Percentiles rank a stretch among this genome's conserved stretches.
Conservation (phyloP, 2,329 filamentous ascomycete species). For the Cordyceps cateniannulata region DNA sequence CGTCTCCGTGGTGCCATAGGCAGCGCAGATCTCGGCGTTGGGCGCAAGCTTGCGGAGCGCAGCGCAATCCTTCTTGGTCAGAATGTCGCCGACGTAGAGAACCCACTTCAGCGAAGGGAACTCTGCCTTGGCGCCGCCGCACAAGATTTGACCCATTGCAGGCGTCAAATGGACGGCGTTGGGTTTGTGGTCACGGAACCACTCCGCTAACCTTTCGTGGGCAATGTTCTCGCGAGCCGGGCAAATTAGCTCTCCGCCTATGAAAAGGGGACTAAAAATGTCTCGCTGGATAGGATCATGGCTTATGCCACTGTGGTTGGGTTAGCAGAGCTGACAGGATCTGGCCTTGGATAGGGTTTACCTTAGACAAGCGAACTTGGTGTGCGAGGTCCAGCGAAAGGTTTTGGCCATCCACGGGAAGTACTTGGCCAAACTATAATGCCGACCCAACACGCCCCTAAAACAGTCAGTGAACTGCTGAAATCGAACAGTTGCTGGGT, state of each 20-base stretch:
- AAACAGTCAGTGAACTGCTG: no score
- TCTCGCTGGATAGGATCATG: constrained; percentile 43
- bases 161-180: constrained; percentile 88
- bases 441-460: constrained; percentile 70
- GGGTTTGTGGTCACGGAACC: constrained; percentile 70
- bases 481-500: no score
- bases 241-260: constrained; percentile 73
- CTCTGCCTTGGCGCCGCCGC: constrained; percentile 71
- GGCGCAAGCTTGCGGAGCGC: constrained; percentile 68
- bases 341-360: constrained; percentile 64
- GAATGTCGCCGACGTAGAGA: constrained; percentile 87
- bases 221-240: constrained; percentile 78
- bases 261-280: constrained; percentile 85
- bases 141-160: constrained; percentile 91
- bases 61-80: constrained; percentile 78
- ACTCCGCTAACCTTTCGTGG: constrained; percentile 79
- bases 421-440: constrained; percentile 80
- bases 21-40: constrained; percentile 72
- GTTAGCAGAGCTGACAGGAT: constrained; percentile 25
- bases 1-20: constrained; percentile 86
- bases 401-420: constrained; percentile 88
- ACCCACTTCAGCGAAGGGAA: constrained; percentile 72
- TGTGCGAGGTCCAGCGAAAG: constrained; percentile 66
- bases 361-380: constrained; percentile 74
- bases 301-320: no score